These are phyloP conservation scores for Talaromyces amestolkiae DNA, from an alignment of 2,329 filamentous ascomycete genomes.

Conservation along the genomic window DNA sequence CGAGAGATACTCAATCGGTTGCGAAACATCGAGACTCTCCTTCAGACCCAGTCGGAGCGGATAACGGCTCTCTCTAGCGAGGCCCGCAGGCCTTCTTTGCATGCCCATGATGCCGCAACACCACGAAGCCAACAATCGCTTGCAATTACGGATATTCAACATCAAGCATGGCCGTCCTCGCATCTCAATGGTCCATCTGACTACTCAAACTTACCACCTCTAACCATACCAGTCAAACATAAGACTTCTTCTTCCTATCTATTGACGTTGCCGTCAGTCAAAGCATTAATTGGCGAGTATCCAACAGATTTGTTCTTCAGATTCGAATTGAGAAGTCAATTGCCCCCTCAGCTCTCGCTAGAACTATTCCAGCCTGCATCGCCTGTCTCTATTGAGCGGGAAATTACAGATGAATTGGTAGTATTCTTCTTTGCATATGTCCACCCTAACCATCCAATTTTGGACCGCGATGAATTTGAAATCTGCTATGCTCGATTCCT, in stretches of 20 bases:
- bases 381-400: conserved; percentile 19
- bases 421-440: conserved; percentile 6
- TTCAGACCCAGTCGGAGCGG: conserved; percentile 12
- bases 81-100: background rate
- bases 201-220: conserved; percentile 10
- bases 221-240: conserved; percentile 14
- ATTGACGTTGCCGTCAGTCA: conserved; percentile 10
- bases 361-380: background rate
- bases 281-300: conserved; percentile 9
- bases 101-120: background rate
- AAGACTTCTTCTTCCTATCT: conserved; percentile 13
- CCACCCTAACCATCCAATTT: conserved; percentile 7
- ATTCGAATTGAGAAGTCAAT: conserved; percentile 27
- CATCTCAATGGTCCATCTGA: background rate
- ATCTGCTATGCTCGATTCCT: conserved; percentile 26
- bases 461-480: conserved; percentile 19
- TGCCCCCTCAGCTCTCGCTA: conserved; percentile 23
- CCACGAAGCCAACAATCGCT: background rate
- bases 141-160: background rate
- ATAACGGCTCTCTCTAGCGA: conserved; percentile 1
- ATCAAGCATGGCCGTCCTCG: background rate
- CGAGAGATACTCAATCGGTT: conserved; percentile 9
- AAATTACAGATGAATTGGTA: conserved; percentile 8
- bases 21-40: conserved; percentile 13
- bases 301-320: conserved; percentile 14